Base-by-base conservation (phyloP, 768 basidiomycete species). In the Suillus discolor region DNA sequence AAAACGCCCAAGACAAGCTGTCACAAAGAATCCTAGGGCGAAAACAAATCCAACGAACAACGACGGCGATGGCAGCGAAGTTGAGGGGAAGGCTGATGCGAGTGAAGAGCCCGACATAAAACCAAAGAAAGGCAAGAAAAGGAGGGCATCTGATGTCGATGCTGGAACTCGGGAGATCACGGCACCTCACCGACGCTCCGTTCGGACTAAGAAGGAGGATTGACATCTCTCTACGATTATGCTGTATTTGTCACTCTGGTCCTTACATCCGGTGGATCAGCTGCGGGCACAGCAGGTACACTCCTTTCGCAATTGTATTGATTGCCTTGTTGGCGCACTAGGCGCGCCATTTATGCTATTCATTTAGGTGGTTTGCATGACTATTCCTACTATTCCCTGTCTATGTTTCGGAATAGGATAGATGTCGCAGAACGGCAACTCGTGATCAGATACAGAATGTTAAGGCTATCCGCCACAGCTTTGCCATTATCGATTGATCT, bases 181-280 rank as follows among this genome's bases (percentile, higher is more conserved):
- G 36, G 11, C 9, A 4, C 71, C 72, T 62, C 72, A 62, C 23
- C 74, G 65, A 57, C 73, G 66, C 62, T 74, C 70, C 44, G 62
- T 62, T 55, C 72, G 77, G 62, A 64, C 47, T 8, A 74, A 66
- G 45, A 62, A 67, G 28, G 23, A 38, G 11, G 13, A 57, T 25
- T 60, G 25, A 60, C 3, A 28, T 25, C 28, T 60, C 18, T 42
- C 25, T 42, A 41, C 18, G 18, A 20, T 42, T 3, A 42, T 28
- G 11, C 23, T 41, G 57, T 41, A 18, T 25, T 12, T 41, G 39
- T 60, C 28, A 28, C 18, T 38, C 23, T 25, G 18, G 25, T 20
- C 39, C 11, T 41, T 11, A 28, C 25, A 25, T 57, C n/a, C 38
- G 11, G 15, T 39, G 16, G 7, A 59, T 39, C 25, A 12, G 25